Percentiles rank a stretch among this genome's conserved stretches.
Evolutionary conservation across 2,329 filamentous ascomycete species (phyloP).

Genomic region (Ophiostoma perfectum): DNA sequence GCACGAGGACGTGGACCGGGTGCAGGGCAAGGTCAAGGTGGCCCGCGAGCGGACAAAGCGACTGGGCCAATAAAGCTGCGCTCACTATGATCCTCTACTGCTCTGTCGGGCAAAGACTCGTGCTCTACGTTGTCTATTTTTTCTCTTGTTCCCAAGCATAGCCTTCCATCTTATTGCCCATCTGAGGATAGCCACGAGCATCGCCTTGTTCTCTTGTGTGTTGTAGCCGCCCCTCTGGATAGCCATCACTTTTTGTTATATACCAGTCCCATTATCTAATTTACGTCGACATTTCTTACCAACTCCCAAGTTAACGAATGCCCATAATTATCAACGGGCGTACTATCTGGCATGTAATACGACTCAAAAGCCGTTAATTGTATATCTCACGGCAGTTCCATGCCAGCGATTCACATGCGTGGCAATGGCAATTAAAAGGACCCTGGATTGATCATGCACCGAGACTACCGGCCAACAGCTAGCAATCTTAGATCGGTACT

Average conservation of each 20-base stretch:
- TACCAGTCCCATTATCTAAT: constrained; percentile 1
- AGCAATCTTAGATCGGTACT: not conserved
- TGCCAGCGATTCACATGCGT: not conserved
- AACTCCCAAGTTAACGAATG: no score
- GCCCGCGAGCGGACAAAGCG: constrained; percentile 68
- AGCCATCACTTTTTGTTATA: not conserved
- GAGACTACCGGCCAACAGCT: not conserved
- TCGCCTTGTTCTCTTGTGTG: not conserved
- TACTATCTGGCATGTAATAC: not conserved
- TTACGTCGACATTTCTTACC: not conserved
- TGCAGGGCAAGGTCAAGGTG: constrained; percentile 64
- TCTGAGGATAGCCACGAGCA: not conserved
- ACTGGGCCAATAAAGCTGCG: constrained; percentile 38
- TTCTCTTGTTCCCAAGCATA: not conserved
- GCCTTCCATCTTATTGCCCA: not conserved
- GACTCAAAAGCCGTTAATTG: not conserved
- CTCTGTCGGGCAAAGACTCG: not conserved
- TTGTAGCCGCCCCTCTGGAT: not conserved
- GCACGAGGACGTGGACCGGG: constrained; percentile 60
- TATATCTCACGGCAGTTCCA: not conserved
- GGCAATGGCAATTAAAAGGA: not conserved
- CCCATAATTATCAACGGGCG: no score
- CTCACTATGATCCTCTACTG: not conserved
- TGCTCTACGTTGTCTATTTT: not conserved
- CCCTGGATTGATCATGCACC: not conserved